Evolutionary conservation across 257 asterid genomes (phyloP), one percentile per base, ranked within the genome.

Genomic region (Fraxinus quadrangulata): DNA sequence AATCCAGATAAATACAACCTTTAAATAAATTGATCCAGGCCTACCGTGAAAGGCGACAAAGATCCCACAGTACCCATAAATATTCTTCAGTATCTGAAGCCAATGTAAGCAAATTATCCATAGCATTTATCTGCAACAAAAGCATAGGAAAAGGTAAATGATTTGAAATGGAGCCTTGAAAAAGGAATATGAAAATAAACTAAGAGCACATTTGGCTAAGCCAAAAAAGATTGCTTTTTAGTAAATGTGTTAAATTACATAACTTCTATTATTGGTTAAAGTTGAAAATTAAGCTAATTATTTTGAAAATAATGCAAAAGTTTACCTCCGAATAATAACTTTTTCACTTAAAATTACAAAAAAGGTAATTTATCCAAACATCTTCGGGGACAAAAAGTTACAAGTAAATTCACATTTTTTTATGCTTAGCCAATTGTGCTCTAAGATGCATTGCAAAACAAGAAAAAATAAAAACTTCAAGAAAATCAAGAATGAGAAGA

Each of bases 11-110:
- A 67, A 61, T 71, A 74, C 68, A 75, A 69, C 79, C 63, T 49
- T 24, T 47, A 77, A 54, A 73, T n/a, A 79, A 69, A 79, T 75
- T 73, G 72, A 23, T 1, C 69, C 17, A 51, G 67, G 75, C 79
- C 59, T 87, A 95, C 99, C 99, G 89, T 76, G 98, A 86, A 82
- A 93, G 91, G 76, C 98, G 89, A 80, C 99, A 93, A 21, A 96
- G 91, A 80, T 96, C 97, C 99, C 99, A 93, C 76, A 96, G 86
- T 80, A 85, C 90, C 99, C 99, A 93, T 79, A 96, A 77, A 83
- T 90, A 89, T 76, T 93, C 99, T 87, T 96, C 97, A 67, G 96
- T 89, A 76, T 86, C 82, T 40, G 97, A 94, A 73, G 92, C 81
- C 85, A 89, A 85, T 76, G 89, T 81, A 78, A 86, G 82, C 79